Conservation (phyloP, 331 rosid genomes). For the Stylosanthes scabra region DNA sequence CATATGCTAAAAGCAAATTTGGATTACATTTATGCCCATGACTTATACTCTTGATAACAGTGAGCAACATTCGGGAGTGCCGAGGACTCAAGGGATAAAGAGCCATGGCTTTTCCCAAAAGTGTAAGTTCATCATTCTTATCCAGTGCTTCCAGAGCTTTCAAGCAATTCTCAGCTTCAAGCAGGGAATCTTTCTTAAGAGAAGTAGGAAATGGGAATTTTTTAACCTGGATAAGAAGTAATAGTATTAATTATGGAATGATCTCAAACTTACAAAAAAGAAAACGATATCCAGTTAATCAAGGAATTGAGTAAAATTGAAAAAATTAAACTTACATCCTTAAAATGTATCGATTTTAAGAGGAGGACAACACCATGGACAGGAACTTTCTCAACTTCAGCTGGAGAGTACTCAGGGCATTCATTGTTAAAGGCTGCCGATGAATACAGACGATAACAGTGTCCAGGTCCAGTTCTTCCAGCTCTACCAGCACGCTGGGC, state of each 20-base stretch:
- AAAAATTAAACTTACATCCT: slow-evolving; percentile 55
- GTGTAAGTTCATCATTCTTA: slow-evolving; percentile 63
- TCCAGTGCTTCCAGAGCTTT: slow-evolving; percentile 89
- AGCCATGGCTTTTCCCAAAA: slow-evolving; percentile 87
- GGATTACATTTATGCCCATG: slow-evolving; percentile 52
- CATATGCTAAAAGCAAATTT: slow-evolving; percentile 73
- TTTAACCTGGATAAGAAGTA: slow-evolving; percentile 58
- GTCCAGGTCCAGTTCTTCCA: slow-evolving; percentile 94
- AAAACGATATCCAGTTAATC: not conserved
- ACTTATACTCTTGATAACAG: slow-evolving; percentile 66
- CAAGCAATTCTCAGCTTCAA: slow-evolving; percentile 86
- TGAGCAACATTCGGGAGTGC: slow-evolving; percentile 93
- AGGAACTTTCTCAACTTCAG: slow-evolving; percentile 83
- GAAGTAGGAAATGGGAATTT: slow-evolving; percentile 98
- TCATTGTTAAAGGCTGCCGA: slow-evolving; percentile 73
- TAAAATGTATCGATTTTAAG: slow-evolving; percentile 82
- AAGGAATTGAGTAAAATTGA: slow-evolving; percentile 21
- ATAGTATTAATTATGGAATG: not conserved
- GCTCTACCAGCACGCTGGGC: slow-evolving; percentile 89
- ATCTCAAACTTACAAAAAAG: not conserved
- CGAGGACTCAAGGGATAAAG: slow-evolving; percentile 93
- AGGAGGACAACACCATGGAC: slow-evolving; percentile 86
- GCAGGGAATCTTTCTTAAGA: slow-evolving; percentile 61
- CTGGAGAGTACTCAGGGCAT: slow-evolving; percentile 70
- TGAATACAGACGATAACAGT: slow-evolving; percentile 84